A percentile compares a stretch with the other conserved stretches of the same genome.
Evolutionary conservation across 208 protist species (phyloP).

Genomic region (Trypanosoma lewisi): DNA sequence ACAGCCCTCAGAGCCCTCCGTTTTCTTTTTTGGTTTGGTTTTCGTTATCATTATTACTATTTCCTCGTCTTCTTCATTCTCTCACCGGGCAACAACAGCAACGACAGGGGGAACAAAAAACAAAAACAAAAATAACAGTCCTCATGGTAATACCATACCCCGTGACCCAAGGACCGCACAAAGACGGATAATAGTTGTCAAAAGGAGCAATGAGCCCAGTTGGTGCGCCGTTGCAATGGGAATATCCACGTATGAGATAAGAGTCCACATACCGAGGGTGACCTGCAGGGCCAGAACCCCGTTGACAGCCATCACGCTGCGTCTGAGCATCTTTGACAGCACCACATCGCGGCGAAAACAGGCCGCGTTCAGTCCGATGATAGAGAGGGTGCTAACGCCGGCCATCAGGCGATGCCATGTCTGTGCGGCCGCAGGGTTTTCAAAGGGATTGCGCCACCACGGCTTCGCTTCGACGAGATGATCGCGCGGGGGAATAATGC

Average conservation of each 20-base stretch:
- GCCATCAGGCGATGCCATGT: conserved; percentile 76
- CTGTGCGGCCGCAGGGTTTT: conserved; percentile 81
- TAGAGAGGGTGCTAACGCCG: conserved; percentile 40
- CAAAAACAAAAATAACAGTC: conserved; percentile 1
- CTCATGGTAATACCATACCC: conserved; percentile 40
- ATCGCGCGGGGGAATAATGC: conserved; percentile 67
- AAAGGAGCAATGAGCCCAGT: conserved; percentile 74
- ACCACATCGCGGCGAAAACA: conserved; percentile 32
- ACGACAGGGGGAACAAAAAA: background rate
- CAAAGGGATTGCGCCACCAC: conserved; percentile 80
- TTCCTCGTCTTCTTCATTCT: too few relatives aligned
- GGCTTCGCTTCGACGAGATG: conserved; percentile 67
- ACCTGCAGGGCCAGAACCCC: conserved; percentile 74
- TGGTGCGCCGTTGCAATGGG: conserved; percentile 89
- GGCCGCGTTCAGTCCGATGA: conserved; percentile 53
- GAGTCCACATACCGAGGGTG: conserved; percentile 89
- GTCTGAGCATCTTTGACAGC: conserved; percentile 40
- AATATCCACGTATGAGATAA: conserved; percentile 90
- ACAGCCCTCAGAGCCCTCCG: too few relatives aligned
- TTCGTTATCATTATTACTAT: too few relatives aligned
- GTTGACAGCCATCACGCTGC: conserved; percentile 65
- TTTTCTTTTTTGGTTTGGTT: too few relatives aligned
- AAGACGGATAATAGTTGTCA: conserved; percentile 73
- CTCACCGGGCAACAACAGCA: background rate
- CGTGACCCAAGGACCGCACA: conserved; percentile 68